phyloP scores from a whole-genome alignment of 805 yeast species.

The Ogataea glucozyma region DNA sequence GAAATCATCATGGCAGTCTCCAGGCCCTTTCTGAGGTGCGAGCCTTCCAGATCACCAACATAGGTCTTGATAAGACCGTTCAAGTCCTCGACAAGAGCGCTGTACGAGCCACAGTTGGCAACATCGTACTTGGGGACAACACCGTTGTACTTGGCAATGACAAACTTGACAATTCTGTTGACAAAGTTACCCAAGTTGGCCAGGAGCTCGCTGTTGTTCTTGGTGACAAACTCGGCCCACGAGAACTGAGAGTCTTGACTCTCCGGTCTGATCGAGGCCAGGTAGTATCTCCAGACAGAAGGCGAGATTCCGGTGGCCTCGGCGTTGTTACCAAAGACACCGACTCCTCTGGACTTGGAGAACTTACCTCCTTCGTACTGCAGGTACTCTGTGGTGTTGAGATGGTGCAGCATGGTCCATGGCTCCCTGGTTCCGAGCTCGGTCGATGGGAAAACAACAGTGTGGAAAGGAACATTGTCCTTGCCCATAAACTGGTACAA shows the following conservation, averaged over 20 bases:
- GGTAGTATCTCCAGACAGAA: conserved; percentile 96
- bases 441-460: conserved; percentile 95
- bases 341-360: conserved; percentile 96
- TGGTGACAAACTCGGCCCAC: conserved; percentile 93
- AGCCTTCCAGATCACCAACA: conserved; percentile 71
- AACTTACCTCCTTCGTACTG: conserved; percentile 98
- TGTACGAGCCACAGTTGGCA: conserved; percentile 48
- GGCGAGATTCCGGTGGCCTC: conserved; percentile 88
- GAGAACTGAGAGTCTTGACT: conserved; percentile 95
- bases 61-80: conserved; percentile 62
- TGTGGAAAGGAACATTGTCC: conserved; percentile 98
- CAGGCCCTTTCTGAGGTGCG: conserved; percentile 82
- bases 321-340: conserved; percentile 98
- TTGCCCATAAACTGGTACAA: conserved; percentile 99
- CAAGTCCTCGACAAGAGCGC: conserved; percentile 53
- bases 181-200: conserved; percentile 97
- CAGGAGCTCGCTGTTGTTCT: conserved; percentile 89
- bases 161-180: conserved; percentile 89
- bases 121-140: conserved; percentile 73
- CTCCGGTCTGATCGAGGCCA: conserved; percentile 93
- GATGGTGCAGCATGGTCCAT: conserved; percentile 90
- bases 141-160: conserved; percentile 86
- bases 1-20: conserved; percentile 90
- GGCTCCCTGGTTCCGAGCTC: conserved; percentile 82
- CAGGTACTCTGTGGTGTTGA: conserved; percentile 92